These are phyloP conservation scores for Mycena galericulata DNA, from an alignment of 768 basidiomycete genomes.

Conservation along the genomic window DNA sequence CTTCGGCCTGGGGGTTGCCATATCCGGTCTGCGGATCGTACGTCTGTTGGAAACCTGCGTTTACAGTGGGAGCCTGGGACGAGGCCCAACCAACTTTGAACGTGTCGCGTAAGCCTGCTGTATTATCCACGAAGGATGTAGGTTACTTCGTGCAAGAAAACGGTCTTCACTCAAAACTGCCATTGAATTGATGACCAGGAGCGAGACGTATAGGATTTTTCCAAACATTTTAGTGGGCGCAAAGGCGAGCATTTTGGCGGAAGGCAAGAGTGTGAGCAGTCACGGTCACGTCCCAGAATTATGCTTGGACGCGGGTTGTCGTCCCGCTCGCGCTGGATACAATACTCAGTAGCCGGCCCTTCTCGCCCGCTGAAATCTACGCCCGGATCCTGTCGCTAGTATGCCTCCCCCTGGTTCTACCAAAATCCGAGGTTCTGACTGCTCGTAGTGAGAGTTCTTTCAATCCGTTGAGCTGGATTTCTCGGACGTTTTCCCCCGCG, in stretches of 20 bases:
- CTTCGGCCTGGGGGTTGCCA: constrained; percentile 65
- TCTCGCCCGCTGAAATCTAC: constrained; percentile 39
- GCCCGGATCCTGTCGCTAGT: constrained; percentile 59
- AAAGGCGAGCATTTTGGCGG: constrained; percentile 34
- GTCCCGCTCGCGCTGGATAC: constrained; percentile 34
- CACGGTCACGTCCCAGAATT: constrained; percentile 29
- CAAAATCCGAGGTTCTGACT: constrained; percentile 1
- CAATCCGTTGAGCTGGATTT: constrained; percentile 74
- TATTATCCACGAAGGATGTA: constrained; percentile 3
- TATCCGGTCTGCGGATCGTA: constrained; percentile 74
- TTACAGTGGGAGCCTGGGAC: constrained; percentile 67
- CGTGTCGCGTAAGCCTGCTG: constrained; percentile 11
- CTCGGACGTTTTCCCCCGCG: constrained; percentile 66
- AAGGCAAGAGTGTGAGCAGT: constrained; percentile 14
- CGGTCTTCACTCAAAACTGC: constrained; percentile 97
- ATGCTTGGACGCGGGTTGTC: constrained; percentile 37
- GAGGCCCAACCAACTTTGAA: constrained; percentile 89
- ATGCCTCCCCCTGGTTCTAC: constrained; percentile 37
- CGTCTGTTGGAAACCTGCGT: constrained; percentile 69
- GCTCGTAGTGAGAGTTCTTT: constrained; percentile 59
- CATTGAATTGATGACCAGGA: constrained; percentile 94
- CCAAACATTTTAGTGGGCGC: constrained; percentile 58
- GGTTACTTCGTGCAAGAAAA: constrained; percentile 91
- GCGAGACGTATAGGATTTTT: constrained; percentile 83
- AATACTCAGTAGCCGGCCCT: constrained; percentile 23